Percentiles rank a stretch among this genome's conserved stretches.
These are phyloP conservation scores for Inga oerstediana DNA, from an alignment of 306 rosid species.

Conservation along the genomic window DNA sequence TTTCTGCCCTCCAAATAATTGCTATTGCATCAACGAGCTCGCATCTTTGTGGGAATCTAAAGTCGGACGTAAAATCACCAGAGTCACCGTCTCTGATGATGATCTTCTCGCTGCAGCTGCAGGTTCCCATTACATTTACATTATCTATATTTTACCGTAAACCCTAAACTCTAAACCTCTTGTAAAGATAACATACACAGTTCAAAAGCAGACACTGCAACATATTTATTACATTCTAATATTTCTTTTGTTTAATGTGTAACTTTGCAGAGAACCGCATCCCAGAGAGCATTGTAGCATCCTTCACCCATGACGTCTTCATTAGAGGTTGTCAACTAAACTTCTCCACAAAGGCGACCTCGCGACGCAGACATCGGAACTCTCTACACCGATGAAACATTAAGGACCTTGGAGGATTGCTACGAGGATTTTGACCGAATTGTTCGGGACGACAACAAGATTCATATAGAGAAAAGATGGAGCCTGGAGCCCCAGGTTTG, in stretches of 20 bases:
- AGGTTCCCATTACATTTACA: slow-evolving; percentile 33
- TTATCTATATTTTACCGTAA: neutral
- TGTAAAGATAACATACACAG: too few species aligned
- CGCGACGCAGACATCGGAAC: slow-evolving; percentile 45
- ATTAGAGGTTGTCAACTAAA: slow-evolving; percentile 68
- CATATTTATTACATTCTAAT: too few species aligned
- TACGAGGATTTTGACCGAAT: slow-evolving; percentile 48
- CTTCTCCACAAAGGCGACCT: slow-evolving; percentile 41
- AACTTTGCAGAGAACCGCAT: neutral
- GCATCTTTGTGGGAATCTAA: slow-evolving; percentile 72
- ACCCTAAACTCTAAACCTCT: too few species aligned
- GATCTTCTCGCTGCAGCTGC: slow-evolving; percentile 56
- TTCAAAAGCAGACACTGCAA: too few species aligned
- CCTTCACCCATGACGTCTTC: slow-evolving; percentile 76
- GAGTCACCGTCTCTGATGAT: slow-evolving; percentile 56
- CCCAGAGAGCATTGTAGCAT: too few species aligned
- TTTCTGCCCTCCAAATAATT: slow-evolving; percentile 46
- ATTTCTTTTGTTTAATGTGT: too few species aligned
- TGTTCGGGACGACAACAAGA: neutral
- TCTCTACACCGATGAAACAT: slow-evolving; percentile 57
- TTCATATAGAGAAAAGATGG: neutral
- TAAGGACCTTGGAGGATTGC: slow-evolving; percentile 66
- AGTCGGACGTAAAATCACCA: slow-evolving; percentile 57
- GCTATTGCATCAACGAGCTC: slow-evolving; percentile 56
- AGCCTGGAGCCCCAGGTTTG: neutral